phyloP scores from a whole-genome alignment of 805 yeast species.

The Candida dendrica region DNA sequence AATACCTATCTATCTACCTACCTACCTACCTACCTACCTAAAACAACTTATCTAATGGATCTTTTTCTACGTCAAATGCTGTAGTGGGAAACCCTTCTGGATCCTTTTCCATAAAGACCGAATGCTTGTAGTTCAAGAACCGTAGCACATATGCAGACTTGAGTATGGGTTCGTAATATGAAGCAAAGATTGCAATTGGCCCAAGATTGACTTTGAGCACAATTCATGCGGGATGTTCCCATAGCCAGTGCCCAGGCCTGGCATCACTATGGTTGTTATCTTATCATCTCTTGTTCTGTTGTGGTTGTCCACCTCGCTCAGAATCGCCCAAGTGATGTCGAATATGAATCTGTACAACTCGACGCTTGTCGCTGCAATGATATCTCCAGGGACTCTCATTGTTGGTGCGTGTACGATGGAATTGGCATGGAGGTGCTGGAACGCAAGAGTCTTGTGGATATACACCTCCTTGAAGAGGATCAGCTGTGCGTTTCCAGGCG shows the following conservation, averaged over 20 bases:
- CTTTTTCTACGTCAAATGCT: neutral
- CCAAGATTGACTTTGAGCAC: constrained; percentile 28
- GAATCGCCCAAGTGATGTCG: constrained; percentile 31
- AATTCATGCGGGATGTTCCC: constrained; percentile 26
- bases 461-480: constrained; percentile 17
- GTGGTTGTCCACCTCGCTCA: constrained; percentile 14
- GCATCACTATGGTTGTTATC: constrained; percentile 22
- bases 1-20: too few species aligned
- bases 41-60: constrained; percentile 2
- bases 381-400: constrained; percentile 28
- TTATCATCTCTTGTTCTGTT: constrained; percentile 7
- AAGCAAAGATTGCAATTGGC: constrained; percentile 22
- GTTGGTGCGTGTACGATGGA: constrained; percentile 32
- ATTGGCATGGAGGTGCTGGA: constrained; percentile 21
- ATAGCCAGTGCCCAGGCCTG: constrained; percentile 35
- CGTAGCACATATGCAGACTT: neutral
- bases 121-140: constrained; percentile 2
- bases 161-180: constrained; percentile 4
- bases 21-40: too few species aligned
- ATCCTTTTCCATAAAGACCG: neutral
- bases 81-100: neutral
- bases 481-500: constrained; percentile 21
- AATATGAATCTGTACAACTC: constrained; percentile 21
- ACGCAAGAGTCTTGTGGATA: constrained; percentile 20
- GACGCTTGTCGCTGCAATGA: constrained; percentile 1